These are phyloP conservation scores for Melampsora americana DNA, from an alignment of 1,284 basidiomycete species.

Conservation along the genomic window DNA sequence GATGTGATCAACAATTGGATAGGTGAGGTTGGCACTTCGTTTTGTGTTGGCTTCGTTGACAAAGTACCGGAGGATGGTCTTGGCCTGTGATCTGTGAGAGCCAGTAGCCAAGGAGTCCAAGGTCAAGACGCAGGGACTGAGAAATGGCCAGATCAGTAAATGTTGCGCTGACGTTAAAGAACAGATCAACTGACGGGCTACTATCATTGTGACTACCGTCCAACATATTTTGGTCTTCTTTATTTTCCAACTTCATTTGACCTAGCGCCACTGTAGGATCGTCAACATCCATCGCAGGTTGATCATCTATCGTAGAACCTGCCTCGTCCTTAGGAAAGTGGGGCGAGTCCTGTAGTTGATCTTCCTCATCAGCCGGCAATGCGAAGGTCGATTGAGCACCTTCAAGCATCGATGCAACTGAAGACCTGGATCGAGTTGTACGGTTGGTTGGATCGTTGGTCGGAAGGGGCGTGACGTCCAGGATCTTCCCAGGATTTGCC, in stretches of 20 bases:
- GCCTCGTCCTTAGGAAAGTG: background rate
- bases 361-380: background rate
- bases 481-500: slow-evolving; percentile 66
- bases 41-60: slow-evolving; percentile 76
- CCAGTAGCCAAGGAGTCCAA: slow-evolving; percentile 76
- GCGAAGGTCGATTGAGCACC: slow-evolving; percentile 7
- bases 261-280: slow-evolving; percentile 3
- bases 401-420: background rate
- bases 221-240: slow-evolving; percentile 10
- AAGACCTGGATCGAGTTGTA: slow-evolving; percentile 22
- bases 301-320: background rate
- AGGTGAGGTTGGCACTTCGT: slow-evolving; percentile 55
- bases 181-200: background rate
- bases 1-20: slow-evolving; percentile 54
- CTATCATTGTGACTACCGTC: background rate
- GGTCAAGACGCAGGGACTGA: slow-evolving; percentile 64
- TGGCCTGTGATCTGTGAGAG: slow-evolving; percentile 65
- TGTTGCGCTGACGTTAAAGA: background rate
- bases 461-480: slow-evolving; percentile 52
- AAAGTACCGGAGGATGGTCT: slow-evolving; percentile 68
- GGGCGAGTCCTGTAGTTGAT: background rate
- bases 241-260: slow-evolving; percentile 27
- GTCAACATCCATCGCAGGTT: slow-evolving; percentile 3
- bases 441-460: background rate
- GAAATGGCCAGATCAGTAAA: background rate